Percentiles rank a stretch among this genome's conserved stretches.
Evolutionary conservation across 306 rosid species (phyloP).

Genomic region (Chamaecrista fasciculata): DNA sequence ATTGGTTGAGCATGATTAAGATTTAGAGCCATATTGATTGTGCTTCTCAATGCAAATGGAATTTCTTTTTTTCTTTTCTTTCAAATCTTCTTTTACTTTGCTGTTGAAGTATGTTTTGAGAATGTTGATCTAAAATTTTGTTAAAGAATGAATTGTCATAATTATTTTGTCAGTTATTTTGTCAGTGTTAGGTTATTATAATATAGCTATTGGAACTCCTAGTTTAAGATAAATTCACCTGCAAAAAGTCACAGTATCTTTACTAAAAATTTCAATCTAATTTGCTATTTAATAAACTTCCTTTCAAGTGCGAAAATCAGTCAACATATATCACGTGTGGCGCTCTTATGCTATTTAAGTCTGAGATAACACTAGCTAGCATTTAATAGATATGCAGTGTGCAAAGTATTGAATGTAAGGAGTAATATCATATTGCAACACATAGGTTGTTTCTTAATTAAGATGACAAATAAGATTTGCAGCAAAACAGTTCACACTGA

Average conservation of each 20-base stretch:
- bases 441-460: too few species aligned
- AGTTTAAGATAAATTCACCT: neutral
- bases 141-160: neutral
- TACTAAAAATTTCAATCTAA: neutral
- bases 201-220: neutral
- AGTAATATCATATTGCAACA: too few species aligned
- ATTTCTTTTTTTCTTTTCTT: too few species aligned
- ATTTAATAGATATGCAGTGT: too few species aligned
- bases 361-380: too few species aligned
- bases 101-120: neutral
- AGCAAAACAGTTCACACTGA: too few species aligned
- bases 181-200: neutral
- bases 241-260: neutral
- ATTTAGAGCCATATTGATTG: neutral
- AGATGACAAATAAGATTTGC: too few species aligned
- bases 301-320: neutral
- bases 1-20: neutral
- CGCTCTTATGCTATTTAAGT: too few species aligned
- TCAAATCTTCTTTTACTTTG: neutral
- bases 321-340: neutral
- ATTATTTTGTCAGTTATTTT: neutral
- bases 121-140: neutral
- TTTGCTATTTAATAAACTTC: neutral
- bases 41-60: neutral
- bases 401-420: too few species aligned